Base-by-base conservation (phyloP, 192 early-diverging fungal species). In the Chytriomyces sp. region DNA sequence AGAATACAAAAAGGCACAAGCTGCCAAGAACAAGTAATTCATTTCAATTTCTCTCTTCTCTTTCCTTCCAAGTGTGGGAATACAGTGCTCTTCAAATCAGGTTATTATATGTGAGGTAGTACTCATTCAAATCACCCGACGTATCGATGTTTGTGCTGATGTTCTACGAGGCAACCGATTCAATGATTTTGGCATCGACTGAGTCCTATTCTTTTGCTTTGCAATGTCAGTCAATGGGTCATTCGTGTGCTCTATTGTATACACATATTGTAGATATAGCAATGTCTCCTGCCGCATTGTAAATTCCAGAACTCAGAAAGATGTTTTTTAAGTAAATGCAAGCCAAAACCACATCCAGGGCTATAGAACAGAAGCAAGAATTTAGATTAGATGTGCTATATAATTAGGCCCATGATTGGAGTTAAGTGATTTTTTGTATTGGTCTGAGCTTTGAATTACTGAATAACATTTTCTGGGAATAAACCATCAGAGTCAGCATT, bases 1-100 rank as follows among this genome's bases (percentile, higher is more conserved):
- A 63, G 95, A 93, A 59, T 89, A 93, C 84, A 89, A 92, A 75
- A 90, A 93, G 80, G 59, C 57, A 36, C 52, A 31, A 22, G 62
- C 63, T 64, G 73, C 52, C n/a, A 64, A 66, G 62, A 53, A 59
- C 22, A 55, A 73, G 38, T 64, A 72, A 65, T 25, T 0, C 31
- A 28, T 58, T 26, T 4, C 28, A 25, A 28, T 32, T 12, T 58
- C 28, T 14, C 3, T 58, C 14, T 58, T 58, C 14, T 64, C 17
- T 59, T 59, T 59, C 28, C 17, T 59, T 59, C 25, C 25, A 39
- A 37, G 34, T 59, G 0, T 19, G 12, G 44, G 44, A 49, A 14
- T 49, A 49, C 44, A 49, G 44, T n/a, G n/a, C n/a, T n/a, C n/a
- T n/a, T n/a, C n/a, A n/a, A n/a, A n/a, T n/a, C n/a, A n/a, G n/a